phyloP scores from a whole-genome alignment of 139 green algal species.

The Picochlorum sp. region DNA sequence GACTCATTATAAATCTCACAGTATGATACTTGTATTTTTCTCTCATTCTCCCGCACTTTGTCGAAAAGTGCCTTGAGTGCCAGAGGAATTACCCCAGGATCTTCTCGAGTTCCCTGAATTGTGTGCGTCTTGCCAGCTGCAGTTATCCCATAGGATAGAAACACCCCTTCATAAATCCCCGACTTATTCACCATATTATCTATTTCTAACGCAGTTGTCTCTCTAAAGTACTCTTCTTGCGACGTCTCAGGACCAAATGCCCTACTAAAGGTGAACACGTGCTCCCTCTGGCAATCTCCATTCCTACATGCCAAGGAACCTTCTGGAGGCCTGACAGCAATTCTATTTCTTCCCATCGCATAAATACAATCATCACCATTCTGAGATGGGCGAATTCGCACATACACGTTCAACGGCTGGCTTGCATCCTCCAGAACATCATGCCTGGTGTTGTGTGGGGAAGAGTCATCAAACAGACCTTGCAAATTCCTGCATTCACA shows the following conservation, averaged over 20 bases:
- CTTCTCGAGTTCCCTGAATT: conserved; percentile 47
- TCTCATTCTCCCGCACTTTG: conserved; percentile 23
- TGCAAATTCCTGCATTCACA: conserved; percentile 9
- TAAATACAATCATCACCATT: conserved; percentile 33
- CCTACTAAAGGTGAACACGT: conserved; percentile 51
- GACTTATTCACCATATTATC: conserved; percentile 42
- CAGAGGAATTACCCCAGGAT: conserved; percentile 54
- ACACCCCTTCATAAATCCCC: conserved; percentile 35
- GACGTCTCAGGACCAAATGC: conserved; percentile 40
- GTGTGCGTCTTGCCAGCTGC: conserved; percentile 74
- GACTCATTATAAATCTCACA: conserved; percentile 71
- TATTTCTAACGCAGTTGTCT: conserved; percentile 17
- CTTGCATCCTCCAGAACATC: conserved; percentile 4
- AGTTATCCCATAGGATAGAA: conserved; percentile 77
- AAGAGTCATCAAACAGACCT: conserved; percentile 12
- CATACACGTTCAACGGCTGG: conserved; percentile 35
- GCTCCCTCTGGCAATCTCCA: conserved; percentile 31
- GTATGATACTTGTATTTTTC: conserved; percentile 27
- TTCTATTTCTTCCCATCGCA: conserved; percentile 21
- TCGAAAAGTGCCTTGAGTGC: conserved; percentile 50
- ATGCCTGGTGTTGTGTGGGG: background rate
- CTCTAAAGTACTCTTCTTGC: conserved; percentile 39
- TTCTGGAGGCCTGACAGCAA: conserved; percentile 46
- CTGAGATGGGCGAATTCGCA: conserved; percentile 38
- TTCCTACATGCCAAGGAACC: conserved; percentile 34